phyloP scores from a whole-genome alignment of 441 rosid genomes.

The Kokia cookei region DNA sequence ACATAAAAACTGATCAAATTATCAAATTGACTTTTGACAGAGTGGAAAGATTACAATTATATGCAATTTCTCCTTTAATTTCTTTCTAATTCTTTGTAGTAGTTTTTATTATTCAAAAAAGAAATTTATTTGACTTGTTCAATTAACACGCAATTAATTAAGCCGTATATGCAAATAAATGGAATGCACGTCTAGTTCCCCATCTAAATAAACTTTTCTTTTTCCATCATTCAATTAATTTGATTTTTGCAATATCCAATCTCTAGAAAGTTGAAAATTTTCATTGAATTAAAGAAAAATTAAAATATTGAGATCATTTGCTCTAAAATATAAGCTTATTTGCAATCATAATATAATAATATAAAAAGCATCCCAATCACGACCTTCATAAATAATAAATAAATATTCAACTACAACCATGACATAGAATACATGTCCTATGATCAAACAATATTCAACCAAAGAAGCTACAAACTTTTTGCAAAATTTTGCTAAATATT shows the following conservation, averaged over 20 bases:
- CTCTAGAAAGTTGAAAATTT: background rate
- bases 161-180: slow-evolving; percentile 1
- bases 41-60: too few relatives aligned
- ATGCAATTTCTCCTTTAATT: too few relatives aligned
- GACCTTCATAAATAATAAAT: slow-evolving; percentile 5
- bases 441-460: background rate
- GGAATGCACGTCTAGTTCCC: slow-evolving; percentile 36
- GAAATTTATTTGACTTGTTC: background rate
- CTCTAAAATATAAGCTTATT: slow-evolving; percentile 1
- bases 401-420: slow-evolving; percentile 15
- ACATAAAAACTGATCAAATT: too few relatives aligned
- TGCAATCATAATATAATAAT: background rate
- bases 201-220: background rate
- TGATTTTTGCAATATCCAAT: background rate
- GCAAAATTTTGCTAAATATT: background rate
- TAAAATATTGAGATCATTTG: slow-evolving; percentile 1
- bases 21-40: too few relatives aligned
- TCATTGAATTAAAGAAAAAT: background rate
- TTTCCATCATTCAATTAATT: background rate
- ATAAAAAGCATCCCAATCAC: background rate
- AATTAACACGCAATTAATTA: background rate
- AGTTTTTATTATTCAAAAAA: too few relatives aligned
- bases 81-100: too few relatives aligned
- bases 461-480: background rate
- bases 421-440: background rate